Percentiles rank a stretch among this genome's conserved stretches.
These are phyloP conservation scores for Cadophora sp. DNA, from an alignment of 2,329 filamentous ascomycete genomes.

Conservation along the genomic window DNA sequence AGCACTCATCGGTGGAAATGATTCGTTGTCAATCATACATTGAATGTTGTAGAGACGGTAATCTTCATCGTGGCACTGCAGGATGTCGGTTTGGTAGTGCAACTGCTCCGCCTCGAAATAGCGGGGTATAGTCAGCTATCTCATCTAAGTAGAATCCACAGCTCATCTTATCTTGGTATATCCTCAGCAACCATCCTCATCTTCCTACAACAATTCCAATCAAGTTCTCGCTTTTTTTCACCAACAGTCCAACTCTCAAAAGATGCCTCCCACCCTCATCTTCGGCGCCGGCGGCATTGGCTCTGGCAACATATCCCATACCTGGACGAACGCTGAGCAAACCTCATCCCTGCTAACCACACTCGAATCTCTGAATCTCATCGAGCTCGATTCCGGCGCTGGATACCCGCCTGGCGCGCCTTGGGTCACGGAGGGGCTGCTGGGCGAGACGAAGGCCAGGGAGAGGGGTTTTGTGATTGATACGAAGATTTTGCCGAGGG, in stretches of 20 bases:
- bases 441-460: constrained; percentile 17
- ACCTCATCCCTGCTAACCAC: constrained; percentile 13
- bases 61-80: neutral
- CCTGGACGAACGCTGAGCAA: constrained; percentile 17
- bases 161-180: neutral
- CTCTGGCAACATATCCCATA: constrained; percentile 21
- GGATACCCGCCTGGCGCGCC: constrained; percentile 21
- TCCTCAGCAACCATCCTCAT: neutral
- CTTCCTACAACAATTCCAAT: too few species aligned
- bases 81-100: neutral
- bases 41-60: neutral
- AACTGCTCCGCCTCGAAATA: neutral
- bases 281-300: constrained; percentile 28
- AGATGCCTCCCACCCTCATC: constrained; percentile 13
- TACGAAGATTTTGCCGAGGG: constrained; percentile 7
- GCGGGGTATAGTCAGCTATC: neutral
- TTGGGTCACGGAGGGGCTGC: constrained; percentile 25
- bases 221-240: too few species aligned
- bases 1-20: neutral
- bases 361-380: constrained; percentile 3
- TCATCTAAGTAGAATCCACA: neutral
- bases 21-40: neutral
- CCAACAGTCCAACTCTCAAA: too few species aligned
- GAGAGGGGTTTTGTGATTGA: constrained; percentile 1
- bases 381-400: constrained; percentile 21